phyloP scores from a whole-genome alignment of 2,329 filamentous ascomycete genomes.

The Cordyceps pruinosa region DNA sequence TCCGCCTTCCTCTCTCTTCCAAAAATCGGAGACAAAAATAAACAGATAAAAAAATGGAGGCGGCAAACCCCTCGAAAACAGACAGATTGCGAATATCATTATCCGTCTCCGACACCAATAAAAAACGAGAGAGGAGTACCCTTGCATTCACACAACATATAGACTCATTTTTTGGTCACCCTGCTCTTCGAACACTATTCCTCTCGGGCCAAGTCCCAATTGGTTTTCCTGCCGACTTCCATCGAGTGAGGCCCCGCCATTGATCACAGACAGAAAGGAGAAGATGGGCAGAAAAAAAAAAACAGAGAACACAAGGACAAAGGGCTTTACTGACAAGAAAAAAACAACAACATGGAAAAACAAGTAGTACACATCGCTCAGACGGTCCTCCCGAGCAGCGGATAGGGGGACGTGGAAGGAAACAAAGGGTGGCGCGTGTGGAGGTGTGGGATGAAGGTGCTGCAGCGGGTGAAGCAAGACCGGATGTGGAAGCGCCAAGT shows the following conservation, averaged over 20 bases:
- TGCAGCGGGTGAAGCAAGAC: not conserved
- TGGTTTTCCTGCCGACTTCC: too few relatives aligned
- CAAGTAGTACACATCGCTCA: slow-evolving; percentile 13
- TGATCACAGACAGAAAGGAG: not conserved
- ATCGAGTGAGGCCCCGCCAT: too few relatives aligned
- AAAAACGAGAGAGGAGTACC: not conserved
- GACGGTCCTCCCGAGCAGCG: not conserved
- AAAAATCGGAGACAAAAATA: not conserved
- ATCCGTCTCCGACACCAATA: not conserved
- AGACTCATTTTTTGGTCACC: not conserved
- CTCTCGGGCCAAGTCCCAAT: not conserved
- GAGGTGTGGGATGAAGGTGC: slow-evolving; percentile 10
- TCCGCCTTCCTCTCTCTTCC: slow-evolving; percentile 13
- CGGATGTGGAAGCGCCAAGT: slow-evolving; percentile 23
- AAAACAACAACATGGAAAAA: not conserved
- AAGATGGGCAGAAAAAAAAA: not conserved
- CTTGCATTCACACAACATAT: not conserved
- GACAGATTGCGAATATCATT: not conserved
- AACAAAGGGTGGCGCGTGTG: too few relatives aligned
- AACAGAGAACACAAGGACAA: not conserved
- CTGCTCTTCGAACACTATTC: not conserved
- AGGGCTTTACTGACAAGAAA: not conserved
- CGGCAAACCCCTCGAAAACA: not conserved
- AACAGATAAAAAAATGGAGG: not conserved
- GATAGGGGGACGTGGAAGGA: slow-evolving; percentile 23